Base-by-base conservation (phyloP, 2,329 filamentous ascomycete species). In the Calonectria fujianensis region DNA sequence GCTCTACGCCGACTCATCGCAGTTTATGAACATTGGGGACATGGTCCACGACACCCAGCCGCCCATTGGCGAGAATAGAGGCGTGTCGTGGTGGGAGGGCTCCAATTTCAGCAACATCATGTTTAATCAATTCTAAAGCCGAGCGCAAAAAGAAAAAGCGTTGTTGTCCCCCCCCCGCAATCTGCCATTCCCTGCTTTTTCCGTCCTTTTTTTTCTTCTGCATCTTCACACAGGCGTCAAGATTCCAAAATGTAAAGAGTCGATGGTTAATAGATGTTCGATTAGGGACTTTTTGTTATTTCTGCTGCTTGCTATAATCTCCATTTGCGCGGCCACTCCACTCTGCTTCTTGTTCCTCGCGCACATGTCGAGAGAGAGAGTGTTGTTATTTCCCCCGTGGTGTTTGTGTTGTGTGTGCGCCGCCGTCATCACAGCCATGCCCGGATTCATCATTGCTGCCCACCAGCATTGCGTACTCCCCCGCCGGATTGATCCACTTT, bases 1-100 rank as follows among this genome's bases (percentile, higher is more conserved):
- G 86, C 79, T 87, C 20, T 87, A 87, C 61, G 86, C 85, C 1
- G 85, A 87, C 69, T 83, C 85, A 0, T 84, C 83, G 13, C 85
- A 87, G 74, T 82, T 87, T 50, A 78, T 84, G 11, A 83, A 83
- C 61, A 82, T 86, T 24, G 85, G 81, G 4, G 85, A 85, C 50
- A 82, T 86, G 74, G 82, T 81, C 27, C 76, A 82, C 6, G 81
- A 85, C 45, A 77, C 83, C 7, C 81, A 83, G 45, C 77, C 81
- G 2, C 41, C 74, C 5, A 72, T 79, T 13, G 79, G 75, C 45
- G 80, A 80, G 68, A 77, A 50, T 20, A 78, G 75, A 51, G 82
- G 82, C 9, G 80, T 78, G 39, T 81, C 84, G 3, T 87, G 85
- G 86, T 87, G 85, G 85, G 85, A 87, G 54, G 84, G 81, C 4